Evolutionary conservation across 345 rosid genomes (phyloP).

Genomic region (Sisymbrium irio): DNA sequence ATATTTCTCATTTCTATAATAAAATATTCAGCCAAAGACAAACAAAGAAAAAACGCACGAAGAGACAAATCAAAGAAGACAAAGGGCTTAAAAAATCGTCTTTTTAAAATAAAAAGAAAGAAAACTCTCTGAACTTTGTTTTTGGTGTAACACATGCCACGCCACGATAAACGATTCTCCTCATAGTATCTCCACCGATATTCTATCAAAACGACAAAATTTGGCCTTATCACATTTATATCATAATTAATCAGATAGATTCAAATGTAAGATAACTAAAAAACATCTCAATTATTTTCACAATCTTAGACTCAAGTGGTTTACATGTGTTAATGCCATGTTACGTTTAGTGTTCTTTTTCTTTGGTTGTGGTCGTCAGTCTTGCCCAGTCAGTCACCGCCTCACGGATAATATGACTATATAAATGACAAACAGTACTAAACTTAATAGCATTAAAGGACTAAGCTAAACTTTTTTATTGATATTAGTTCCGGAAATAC

Average conservation of each 20-base stretch:
- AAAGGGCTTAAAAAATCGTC: background rate
- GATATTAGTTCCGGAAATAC: background rate
- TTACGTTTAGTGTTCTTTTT: background rate
- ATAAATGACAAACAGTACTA: background rate
- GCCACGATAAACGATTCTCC: constrained; percentile 29
- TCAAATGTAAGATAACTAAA: constrained; percentile 7
- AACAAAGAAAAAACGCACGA: background rate
- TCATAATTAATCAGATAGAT: constrained; percentile 7
- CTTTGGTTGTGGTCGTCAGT: background rate
- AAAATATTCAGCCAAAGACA: background rate
- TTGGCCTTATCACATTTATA: background rate
- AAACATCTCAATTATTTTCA: constrained; percentile 1
- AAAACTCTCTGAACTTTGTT: background rate
- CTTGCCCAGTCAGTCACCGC: constrained; percentile 31
- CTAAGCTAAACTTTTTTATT: background rate
- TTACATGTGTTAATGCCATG: constrained; percentile 13
- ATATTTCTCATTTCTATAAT: background rate
- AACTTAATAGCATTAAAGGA: background rate
- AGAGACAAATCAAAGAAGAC: constrained; percentile 18
- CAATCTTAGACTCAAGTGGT: background rate
- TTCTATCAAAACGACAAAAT: background rate
- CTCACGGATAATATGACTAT: constrained; percentile 14
- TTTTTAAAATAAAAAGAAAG: background rate
- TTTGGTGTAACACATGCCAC: constrained; percentile 20
- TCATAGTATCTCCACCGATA: constrained; percentile 20